Base-by-base conservation (phyloP, 805 yeast species). In the Candida anglica region DNA sequence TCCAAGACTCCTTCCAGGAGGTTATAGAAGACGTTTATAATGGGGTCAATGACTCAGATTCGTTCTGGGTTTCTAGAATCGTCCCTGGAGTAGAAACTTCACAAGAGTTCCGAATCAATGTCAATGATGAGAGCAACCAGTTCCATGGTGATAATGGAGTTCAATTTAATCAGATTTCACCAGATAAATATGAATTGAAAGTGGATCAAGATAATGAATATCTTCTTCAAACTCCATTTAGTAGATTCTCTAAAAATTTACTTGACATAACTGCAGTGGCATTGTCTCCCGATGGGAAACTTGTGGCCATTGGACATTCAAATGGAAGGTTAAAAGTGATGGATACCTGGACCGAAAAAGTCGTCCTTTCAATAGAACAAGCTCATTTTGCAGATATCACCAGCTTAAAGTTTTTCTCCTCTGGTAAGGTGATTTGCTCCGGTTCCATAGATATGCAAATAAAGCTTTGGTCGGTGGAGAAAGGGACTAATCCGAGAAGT, bases 381-480 rank as follows among this genome's bases (percentile, higher is more conserved):
- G 52, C 48, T 4, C 49, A 47, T 30, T 29, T 19, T 20, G 33
- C 39, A 10, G 42, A 34, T 19, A 27, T 47, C 5, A 10, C 22
- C 7, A 31, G 28, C 2, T 15, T 45, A 5, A 13, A 16, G 29
- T 34, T 43, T 19, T 38, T 47, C 28, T 47, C 52, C 3, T 43
- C 48, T 11, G 40, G 41, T 11, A 36, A 36, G 19, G 52, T 37
- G 8, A 18, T 47, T 22, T 24, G 44, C 25, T 40, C 44, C 17
- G 38, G 38, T 21, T 47, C 48, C 7, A 27, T 27, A 15, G 49
- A 47, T 27, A 36, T 41, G 32, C 34, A 25, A 15, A 30, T 37
- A 21, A 36, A 40, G 16, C 31, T 47, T 15, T 47, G 52, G 52
- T 30, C 38, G 14, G 21, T 14, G n/a, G 27, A 31, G 14, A 19